Conservation (phyloP, 169 alveolate species). For the Plasmodium reichenowi region DNA sequence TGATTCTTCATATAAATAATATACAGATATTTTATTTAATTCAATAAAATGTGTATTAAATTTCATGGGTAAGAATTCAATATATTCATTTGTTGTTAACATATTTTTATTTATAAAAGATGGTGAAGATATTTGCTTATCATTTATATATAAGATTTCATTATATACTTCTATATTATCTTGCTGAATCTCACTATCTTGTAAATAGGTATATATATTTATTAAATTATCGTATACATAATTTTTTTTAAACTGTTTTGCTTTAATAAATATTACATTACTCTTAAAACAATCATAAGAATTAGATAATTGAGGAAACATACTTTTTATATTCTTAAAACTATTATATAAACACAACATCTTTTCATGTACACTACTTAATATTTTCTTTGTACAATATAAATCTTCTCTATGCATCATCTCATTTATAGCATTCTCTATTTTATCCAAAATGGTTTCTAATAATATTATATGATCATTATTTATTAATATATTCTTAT, state of each 20-base stretch:
- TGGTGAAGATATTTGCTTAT: constrained; percentile 24
- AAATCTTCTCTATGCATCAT: constrained; percentile 26
- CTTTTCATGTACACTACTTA: constrained; percentile 67
- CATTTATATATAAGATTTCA: constrained; percentile 39
- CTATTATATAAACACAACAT: constrained; percentile 27
- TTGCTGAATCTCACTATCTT: constrained; percentile 64
- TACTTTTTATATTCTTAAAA: constrained; percentile 38
- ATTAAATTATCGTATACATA: constrained; percentile 68
- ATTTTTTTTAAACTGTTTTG: constrained; percentile 66
- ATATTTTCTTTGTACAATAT: constrained; percentile 46
- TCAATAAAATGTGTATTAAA: constrained; percentile 62
- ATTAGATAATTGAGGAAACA: constrained; percentile 48
- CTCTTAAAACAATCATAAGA: constrained; percentile 68
- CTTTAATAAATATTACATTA: constrained; percentile 38
- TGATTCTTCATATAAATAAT: constrained; percentile 69
- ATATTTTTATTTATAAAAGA: constrained; percentile 45
- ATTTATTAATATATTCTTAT: constrained; percentile 39
- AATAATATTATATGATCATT: constrained; percentile 57
- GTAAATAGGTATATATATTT: constrained; percentile 68
- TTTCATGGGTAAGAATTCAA: constrained; percentile 62
- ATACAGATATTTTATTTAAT: constrained; percentile 52
- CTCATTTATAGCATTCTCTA: constrained; percentile 50
- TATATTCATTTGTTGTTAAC: constrained; percentile 24
- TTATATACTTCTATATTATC: constrained; percentile 60
- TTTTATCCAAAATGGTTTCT: constrained; percentile 51